Percentiles rank a stretch among this genome's conserved stretches.
These are phyloP conservation scores for Globisporangium uncinulatum DNA, from an alignment of 352 stramenopile species.

Conservation along the genomic window DNA sequence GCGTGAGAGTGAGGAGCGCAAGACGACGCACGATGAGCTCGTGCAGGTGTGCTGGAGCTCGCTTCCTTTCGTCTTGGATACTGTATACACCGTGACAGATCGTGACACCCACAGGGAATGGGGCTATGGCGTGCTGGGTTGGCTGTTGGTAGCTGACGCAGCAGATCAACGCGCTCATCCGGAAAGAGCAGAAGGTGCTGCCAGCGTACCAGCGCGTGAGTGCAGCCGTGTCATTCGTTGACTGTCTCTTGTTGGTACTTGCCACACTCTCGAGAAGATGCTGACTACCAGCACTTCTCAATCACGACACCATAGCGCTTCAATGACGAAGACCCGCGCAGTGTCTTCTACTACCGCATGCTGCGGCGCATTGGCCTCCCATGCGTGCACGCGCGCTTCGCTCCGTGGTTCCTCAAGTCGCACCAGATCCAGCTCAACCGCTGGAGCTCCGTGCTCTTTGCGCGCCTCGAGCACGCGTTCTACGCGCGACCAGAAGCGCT, in stretches of 20 bases:
- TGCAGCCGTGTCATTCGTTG: slow-evolving; percentile 2
- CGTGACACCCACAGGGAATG: background rate
- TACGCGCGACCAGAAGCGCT: slow-evolving; percentile 42
- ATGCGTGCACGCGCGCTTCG: slow-evolving; percentile 66
- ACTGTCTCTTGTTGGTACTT: background rate
- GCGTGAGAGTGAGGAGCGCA: slow-evolving; percentile 29
- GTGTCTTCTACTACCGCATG: slow-evolving; percentile 75
- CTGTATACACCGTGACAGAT: background rate
- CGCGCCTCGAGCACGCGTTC: slow-evolving; percentile 58
- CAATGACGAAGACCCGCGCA: slow-evolving; percentile 62
- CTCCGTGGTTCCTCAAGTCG: slow-evolving; percentile 76
- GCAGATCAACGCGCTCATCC: slow-evolving; percentile 59
- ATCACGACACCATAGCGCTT: slow-evolving; percentile 25
- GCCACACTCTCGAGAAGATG: too few relatives aligned
- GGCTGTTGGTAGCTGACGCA: slow-evolving; percentile 40
- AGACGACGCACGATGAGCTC: slow-evolving; percentile 31
- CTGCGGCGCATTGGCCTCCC: slow-evolving; percentile 61
- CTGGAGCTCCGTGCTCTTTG: slow-evolving; percentile 64
- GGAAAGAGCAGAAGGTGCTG: slow-evolving; percentile 51
- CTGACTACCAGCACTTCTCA: too few relatives aligned
- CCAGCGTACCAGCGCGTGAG: slow-evolving; percentile 43
- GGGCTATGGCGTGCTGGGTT: background rate
- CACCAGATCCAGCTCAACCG: slow-evolving; percentile 63
- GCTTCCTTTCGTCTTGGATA: background rate
- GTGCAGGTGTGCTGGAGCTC: slow-evolving; percentile 22